Percentiles rank a stretch among this genome's conserved stretches.
phyloP scores from a whole-genome alignment of 1,284 basidiomycete genomes.

The Anthracocystis walkeri region DNA sequence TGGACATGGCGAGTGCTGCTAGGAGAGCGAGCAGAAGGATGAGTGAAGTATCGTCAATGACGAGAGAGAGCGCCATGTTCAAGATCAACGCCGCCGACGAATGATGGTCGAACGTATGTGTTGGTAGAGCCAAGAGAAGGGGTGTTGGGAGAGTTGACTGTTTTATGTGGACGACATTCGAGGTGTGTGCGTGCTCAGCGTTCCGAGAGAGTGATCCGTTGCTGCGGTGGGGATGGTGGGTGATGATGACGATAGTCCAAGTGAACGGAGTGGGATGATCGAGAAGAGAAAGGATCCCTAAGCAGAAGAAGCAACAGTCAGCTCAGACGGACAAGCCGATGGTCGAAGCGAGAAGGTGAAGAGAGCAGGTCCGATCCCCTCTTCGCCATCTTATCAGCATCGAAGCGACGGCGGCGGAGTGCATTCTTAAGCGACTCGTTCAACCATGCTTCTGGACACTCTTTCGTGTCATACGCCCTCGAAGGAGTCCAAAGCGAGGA shows the following conservation, averaged over 20 bases:
- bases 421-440: no score
- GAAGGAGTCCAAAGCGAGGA: no score
- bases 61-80: constrained; percentile 55
- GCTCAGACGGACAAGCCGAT: no score
- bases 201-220: no score
- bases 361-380: no score
- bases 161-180: constrained; percentile 2
- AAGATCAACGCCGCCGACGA: constrained; percentile 1
- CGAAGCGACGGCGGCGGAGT: neutral
- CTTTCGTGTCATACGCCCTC: no score
- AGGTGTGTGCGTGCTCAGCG: neutral
- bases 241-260: neutral
- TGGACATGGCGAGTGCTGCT: constrained; percentile 42
- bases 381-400: constrained; percentile 2
- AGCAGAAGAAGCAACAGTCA: no score
- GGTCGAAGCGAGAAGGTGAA: no score
- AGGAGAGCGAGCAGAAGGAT: constrained; percentile 55
- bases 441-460: no score
- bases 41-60: constrained; percentile 64
- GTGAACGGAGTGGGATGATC: no score
- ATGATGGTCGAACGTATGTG: neutral
- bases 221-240: neutral
- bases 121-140: neutral
- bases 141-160: neutral
- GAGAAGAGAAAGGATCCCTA: no score